Conservation (phyloP, 495 filamentous ascomycete species). For the Jackrogersella minutella region DNA sequence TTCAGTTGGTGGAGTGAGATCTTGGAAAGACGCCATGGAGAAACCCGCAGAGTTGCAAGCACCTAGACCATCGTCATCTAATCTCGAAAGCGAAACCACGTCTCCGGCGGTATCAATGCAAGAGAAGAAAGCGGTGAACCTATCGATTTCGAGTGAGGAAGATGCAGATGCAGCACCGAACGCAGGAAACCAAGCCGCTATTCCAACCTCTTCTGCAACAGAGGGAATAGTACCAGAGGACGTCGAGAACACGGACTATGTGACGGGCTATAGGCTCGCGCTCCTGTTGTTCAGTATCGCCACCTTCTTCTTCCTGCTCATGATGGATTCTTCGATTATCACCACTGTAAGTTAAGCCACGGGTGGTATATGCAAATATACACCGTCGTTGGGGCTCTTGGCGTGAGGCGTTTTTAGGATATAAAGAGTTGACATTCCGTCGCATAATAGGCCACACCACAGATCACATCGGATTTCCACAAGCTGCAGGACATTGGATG, state of each 20-base stretch:
- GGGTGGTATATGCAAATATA: background rate
- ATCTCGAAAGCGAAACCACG: constrained; percentile 7
- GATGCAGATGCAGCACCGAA: background rate
- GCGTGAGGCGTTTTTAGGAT: constrained; percentile 4
- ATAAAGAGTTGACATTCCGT: constrained; percentile 6
- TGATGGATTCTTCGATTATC: constrained; percentile 61
- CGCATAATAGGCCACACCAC: constrained; percentile 42
- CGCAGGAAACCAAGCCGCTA: constrained; percentile 1
- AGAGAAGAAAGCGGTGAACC: constrained; percentile 10
- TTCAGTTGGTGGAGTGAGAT: background rate
- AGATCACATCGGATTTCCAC: constrained; percentile 56
- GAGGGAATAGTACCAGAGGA: constrained; percentile 13
- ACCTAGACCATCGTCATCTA: background rate
- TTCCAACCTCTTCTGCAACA: background rate
- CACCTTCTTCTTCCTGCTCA: constrained; percentile 56
- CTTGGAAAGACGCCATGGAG: constrained; percentile 5
- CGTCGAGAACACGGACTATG: constrained; percentile 27
- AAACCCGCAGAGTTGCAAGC: constrained; percentile 5
- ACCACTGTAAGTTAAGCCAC: constrained; percentile 53
- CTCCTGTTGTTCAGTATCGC: constrained; percentile 43
- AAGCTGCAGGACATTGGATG: constrained; percentile 59
- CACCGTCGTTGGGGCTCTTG: background rate
- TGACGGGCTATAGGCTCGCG: constrained; percentile 37
- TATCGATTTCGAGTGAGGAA: background rate
- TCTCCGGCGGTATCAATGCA: constrained; percentile 8